Evolutionary conservation across 352 stramenopile genomes (phyloP).

Genomic region (Phytophthora meadii): DNA sequence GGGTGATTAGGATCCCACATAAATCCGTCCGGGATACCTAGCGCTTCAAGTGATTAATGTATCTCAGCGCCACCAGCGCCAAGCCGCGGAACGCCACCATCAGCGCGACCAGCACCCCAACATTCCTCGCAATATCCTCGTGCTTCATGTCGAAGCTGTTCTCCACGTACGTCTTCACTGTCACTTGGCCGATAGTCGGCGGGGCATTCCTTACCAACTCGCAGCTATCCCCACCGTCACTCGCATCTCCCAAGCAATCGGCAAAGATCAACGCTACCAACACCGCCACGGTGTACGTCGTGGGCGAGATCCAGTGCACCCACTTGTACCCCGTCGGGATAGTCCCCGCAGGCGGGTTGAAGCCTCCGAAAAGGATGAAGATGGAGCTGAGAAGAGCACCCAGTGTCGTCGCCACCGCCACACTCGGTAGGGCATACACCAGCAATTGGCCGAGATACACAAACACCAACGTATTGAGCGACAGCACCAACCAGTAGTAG

Average conservation of each 20-base stretch:
- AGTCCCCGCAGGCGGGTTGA: constrained; percentile 51
- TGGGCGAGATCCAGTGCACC: constrained; percentile 57
- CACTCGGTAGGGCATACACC: constrained; percentile 50
- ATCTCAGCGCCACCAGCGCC: constrained; percentile 46
- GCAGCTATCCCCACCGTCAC: constrained; percentile 34
- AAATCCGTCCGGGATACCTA: neutral
- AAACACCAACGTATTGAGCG: constrained; percentile 50
- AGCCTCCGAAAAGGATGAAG: constrained; percentile 62
- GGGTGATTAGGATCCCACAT: too few relatives aligned
- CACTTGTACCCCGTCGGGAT: constrained; percentile 62
- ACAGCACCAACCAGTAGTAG: constrained; percentile 59
- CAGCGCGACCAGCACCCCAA: constrained; percentile 45
- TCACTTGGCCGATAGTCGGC: constrained; percentile 29
- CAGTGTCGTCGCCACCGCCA: constrained; percentile 40
- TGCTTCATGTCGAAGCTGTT: constrained; percentile 60
- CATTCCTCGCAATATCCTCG: constrained; percentile 44
- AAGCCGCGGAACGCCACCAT: constrained; percentile 49
- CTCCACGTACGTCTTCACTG: constrained; percentile 62
- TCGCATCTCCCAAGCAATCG: constrained; percentile 25
- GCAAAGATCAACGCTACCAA: constrained; percentile 43
- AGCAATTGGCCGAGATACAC: constrained; percentile 58
- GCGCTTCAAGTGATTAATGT: constrained; percentile 35
- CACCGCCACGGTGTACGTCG: constrained; percentile 50
- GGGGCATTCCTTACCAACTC: constrained; percentile 29
- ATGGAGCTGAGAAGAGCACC: constrained; percentile 52